Base-by-base conservation (phyloP, 208 protist genomes). In the Hexamita inflata region DNA sequence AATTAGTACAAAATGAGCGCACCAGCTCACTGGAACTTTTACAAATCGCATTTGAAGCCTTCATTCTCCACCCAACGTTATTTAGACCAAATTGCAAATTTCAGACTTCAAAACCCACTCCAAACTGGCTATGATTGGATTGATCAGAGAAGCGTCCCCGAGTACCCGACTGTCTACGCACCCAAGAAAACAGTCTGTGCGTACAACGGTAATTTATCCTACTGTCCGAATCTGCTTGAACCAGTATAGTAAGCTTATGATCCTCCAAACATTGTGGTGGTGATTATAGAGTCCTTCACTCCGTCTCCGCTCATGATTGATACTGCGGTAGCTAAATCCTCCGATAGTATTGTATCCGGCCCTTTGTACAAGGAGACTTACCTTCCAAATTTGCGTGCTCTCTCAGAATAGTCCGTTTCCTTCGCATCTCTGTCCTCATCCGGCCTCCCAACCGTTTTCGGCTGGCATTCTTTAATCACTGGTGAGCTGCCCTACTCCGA, bases 121-220 rank as follows among this genome's bases (percentile, higher is more conserved):
- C n/a, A n/a, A n/a, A n/a, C n/a, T n/a, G n/a, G n/a, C n/a, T n/a
- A n/a, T n/a, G n/a, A n/a, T 30, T 66, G 60, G 60, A 15, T 66
- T 66, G 60, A 66, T 30, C 60, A 66, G 60, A 15, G 60, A 19
- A 15, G 15, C 24, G 24, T 34, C 34, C 60, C 60, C 60, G 60
- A 38, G 15, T 66, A 66, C 30, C 60, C 60, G 15, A 15, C 34
- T n/a, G 24, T 66, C 29, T 38, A 66, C 34, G 60, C 60, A 30
- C 15, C 26, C 60, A 15, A 40, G 24, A 19, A n/a, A 38, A 34
- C 30, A 15, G 15, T 15, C 60, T 66, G 60, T 66, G 60, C 60
- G 60, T 66, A 66, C 34, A 66, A 66, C 60, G 24, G 34, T 66
- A n/a, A n/a, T n/a, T n/a, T n/a, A n/a, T n/a, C n/a, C 24, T 15